Conservation (phyloP, 177 flowering plant genomes). For the Telopea speciosissima region DNA sequence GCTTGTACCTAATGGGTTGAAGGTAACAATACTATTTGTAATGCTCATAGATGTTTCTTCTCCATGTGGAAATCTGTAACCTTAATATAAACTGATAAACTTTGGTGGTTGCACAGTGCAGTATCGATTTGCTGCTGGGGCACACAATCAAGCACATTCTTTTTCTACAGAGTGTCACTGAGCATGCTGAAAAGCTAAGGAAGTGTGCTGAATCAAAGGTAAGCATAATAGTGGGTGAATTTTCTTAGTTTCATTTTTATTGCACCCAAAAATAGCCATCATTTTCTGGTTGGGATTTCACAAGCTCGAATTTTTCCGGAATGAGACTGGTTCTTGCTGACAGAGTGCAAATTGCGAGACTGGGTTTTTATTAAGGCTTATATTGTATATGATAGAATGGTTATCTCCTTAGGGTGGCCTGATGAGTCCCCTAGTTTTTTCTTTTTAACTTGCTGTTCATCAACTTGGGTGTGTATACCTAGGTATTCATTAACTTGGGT, state of each 20-base stretch:
- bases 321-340: no score
- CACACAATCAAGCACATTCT: slow-evolving; percentile 84
- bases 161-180: slow-evolving; percentile 65
- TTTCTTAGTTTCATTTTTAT: background rate
- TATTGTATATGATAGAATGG: no score
- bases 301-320: background rate
- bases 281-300: background rate
- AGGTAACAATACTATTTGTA: slow-evolving; percentile 38
- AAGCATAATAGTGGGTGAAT: slow-evolving; percentile 3
- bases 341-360: no score
- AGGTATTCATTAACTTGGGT: no score
- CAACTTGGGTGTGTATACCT: no score
- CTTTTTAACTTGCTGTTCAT: no score
- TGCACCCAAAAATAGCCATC: background rate
- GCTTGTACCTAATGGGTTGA: slow-evolving; percentile 85
- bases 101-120: slow-evolving; percentile 56
- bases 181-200: slow-evolving; percentile 67
- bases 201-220: slow-evolving; percentile 56
- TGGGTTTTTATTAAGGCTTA: no score
- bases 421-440: no score
- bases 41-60: background rate
- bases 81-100: slow-evolving; percentile 15
- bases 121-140: slow-evolving; percentile 82
- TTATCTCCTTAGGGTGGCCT: no score
- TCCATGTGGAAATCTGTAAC: slow-evolving; percentile 2